A percentile compares a stretch with the other conserved stretches of the same genome.
phyloP scores from a whole-genome alignment of 805 yeast species.

The Blastobotrys parvus region DNA sequence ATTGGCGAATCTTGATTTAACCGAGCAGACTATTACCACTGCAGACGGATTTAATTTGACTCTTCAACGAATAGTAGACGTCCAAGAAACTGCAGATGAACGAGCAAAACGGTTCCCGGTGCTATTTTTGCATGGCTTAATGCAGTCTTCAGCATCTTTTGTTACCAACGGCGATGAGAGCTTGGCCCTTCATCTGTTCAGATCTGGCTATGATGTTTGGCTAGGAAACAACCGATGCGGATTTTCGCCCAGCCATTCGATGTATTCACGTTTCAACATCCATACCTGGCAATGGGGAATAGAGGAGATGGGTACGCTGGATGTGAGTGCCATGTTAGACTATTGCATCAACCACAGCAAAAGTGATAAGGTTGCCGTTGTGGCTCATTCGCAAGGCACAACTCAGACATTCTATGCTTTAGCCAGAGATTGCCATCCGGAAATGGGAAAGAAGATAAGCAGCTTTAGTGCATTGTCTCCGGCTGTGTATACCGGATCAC shows the following conservation, averaged over 20 bases:
- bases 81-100: constrained; percentile 27
- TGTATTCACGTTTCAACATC: constrained; percentile 35
- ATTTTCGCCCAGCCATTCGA: constrained; percentile 59
- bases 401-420: constrained; percentile 73
- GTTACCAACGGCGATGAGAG: constrained; percentile 77
- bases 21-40: constrained; percentile 55
- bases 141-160: constrained; percentile 82
- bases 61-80: constrained; percentile 54
- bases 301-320: constrained; percentile 69
- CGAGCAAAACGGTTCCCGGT: constrained; percentile 48
- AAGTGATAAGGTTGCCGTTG: constrained; percentile 43
- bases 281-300: constrained; percentile 93
- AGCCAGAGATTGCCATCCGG: constrained; percentile 37
- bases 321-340: constrained; percentile 65
- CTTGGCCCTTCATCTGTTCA: constrained; percentile 49
- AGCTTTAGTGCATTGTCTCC: constrained; percentile 78
- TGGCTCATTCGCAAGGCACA: constrained; percentile 92
- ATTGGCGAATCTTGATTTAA: constrained; percentile 51
- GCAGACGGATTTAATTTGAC: constrained; percentile 72
- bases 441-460: constrained; percentile 47
- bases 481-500: constrained; percentile 79
- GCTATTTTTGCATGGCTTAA: constrained; percentile 72
- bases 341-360: constrained; percentile 37
- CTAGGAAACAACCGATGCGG: constrained; percentile 88
- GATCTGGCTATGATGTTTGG: constrained; percentile 78